Conservation (phyloP, 2,329 filamentous ascomycete species). For the Mollisiaceae sp. region DNA sequence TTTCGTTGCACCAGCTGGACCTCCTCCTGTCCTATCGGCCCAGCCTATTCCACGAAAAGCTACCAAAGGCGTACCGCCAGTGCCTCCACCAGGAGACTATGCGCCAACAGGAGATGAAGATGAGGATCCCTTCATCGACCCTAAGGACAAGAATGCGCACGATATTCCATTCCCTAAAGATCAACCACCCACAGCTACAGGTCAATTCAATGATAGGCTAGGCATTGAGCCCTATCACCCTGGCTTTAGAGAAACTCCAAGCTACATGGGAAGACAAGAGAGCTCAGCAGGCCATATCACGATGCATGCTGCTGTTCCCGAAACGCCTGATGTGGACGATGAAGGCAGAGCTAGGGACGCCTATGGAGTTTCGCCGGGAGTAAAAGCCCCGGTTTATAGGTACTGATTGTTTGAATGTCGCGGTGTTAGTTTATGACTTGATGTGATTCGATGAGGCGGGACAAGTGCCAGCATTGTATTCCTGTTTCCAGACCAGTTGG, state of each 20-base stretch:
- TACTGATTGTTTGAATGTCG: slow-evolving; percentile 27
- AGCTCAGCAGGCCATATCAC: slow-evolving; percentile 32
- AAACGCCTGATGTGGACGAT: slow-evolving; percentile 29
- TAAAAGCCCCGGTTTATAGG: slow-evolving; percentile 37
- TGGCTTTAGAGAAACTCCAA: slow-evolving; percentile 39
- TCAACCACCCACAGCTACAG: slow-evolving; percentile 27
- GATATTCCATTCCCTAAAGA: slow-evolving; percentile 38
- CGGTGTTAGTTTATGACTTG: slow-evolving; percentile 4
- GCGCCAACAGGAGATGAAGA: slow-evolving; percentile 36
- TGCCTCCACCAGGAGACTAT: slow-evolving; percentile 39
- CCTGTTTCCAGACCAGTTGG: slow-evolving; percentile 8
- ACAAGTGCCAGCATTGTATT: slow-evolving; percentile 8
- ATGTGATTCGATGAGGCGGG: slow-evolving; percentile 13
- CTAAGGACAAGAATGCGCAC: slow-evolving; percentile 21
- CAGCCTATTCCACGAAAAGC: slow-evolving; percentile 23
- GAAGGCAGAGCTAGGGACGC: slow-evolving; percentile 15
- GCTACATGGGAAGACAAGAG: slow-evolving; percentile 38
- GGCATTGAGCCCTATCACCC: slow-evolving; percentile 44
- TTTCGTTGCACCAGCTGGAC: slow-evolving; percentile 23
- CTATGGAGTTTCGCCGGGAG: slow-evolving; percentile 26
- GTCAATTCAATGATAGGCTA: slow-evolving; percentile 39
- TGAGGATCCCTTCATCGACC: slow-evolving; percentile 40
- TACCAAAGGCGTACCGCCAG: slow-evolving; percentile 25
- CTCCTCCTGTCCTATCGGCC: slow-evolving; percentile 22
- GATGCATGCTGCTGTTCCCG: slow-evolving; percentile 37